These are phyloP conservation scores for Xerocomus brunneocitrinus DNA, from an alignment of 768 basidiomycete species.

Conservation along the genomic window DNA sequence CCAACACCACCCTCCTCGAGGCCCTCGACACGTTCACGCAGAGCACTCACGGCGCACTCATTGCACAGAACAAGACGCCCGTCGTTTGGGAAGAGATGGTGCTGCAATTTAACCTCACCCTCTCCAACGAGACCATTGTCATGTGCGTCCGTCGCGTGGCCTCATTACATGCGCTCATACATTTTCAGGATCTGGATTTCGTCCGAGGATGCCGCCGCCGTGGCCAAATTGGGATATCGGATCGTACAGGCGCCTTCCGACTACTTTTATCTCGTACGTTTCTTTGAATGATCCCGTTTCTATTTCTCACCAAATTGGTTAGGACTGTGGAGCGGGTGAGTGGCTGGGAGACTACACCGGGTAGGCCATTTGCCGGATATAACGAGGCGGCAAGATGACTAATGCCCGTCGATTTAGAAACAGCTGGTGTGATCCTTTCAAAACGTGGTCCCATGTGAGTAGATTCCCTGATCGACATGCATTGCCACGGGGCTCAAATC, in stretches of 20 bases:
- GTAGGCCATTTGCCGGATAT: constrained; percentile 15
- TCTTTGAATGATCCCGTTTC: background rate
- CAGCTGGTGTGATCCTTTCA: constrained; percentile 50
- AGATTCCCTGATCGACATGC: background rate
- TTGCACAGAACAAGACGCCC: constrained; percentile 59
- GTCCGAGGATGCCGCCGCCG: constrained; percentile 35
- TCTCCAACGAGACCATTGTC: constrained; percentile 40
- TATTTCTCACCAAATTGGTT: background rate
- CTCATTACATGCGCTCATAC: background rate
- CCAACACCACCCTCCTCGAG: constrained; percentile 52
- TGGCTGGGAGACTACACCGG: constrained; percentile 40
- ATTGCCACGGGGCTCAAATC: background rate
- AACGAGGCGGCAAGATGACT: background rate
- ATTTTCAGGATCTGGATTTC: constrained; percentile 43
- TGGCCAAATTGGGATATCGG: constrained; percentile 37
- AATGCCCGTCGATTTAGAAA: constrained; percentile 23
- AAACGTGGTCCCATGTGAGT: constrained; percentile 45
- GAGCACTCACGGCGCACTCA: constrained; percentile 54
- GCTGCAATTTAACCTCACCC: constrained; percentile 34
- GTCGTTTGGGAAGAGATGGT: constrained; percentile 79
- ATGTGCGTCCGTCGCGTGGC: constrained; percentile 23
- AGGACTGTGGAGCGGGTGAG: constrained; percentile 46
- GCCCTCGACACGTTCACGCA: constrained; percentile 62
- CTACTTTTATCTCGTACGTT: constrained; percentile 47
- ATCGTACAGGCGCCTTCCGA: constrained; percentile 47